Percentiles rank a stretch among this genome's conserved stretches.
Conservation (phyloP, 495 filamentous ascomycete genomes). For the Durotheca rogersii region DNA sequence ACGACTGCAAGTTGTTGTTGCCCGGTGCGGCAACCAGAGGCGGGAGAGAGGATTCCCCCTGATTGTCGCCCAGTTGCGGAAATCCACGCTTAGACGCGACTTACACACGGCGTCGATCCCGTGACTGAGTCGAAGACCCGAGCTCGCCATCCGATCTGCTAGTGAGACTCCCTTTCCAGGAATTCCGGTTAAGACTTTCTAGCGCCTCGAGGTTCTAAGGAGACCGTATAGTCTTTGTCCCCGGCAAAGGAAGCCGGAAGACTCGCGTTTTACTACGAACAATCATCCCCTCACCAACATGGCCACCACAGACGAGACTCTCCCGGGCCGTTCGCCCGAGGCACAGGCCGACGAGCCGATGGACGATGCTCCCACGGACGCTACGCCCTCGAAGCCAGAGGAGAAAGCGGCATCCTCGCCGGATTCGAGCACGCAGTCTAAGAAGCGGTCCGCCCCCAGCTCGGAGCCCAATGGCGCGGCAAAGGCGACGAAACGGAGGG, state of each 20-base stretch:
- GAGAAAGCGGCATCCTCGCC: slow-evolving; percentile 25
- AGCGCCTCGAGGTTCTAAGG: no score
- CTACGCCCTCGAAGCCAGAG: slow-evolving; percentile 11
- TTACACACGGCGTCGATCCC: slow-evolving; percentile 15
- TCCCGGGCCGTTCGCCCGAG: slow-evolving; percentile 27
- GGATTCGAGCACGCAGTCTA: slow-evolving; percentile 31
- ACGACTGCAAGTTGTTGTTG: slow-evolving; percentile 26
- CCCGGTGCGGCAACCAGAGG: slow-evolving; percentile 24
- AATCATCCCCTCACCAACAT: slow-evolving; percentile 14
- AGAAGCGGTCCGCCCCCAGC: slow-evolving; percentile 38
- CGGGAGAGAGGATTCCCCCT: slow-evolving; percentile 21
- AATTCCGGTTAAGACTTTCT: no score
- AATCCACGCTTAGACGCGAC: slow-evolving; percentile 14
- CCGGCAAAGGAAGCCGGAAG: background rate
- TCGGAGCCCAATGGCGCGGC: slow-evolving; percentile 30
- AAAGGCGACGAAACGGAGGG: slow-evolving; percentile 67
- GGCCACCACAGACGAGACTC: slow-evolving; percentile 27
- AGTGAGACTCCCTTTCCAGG: slow-evolving; percentile 6
- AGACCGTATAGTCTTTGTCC: no score
- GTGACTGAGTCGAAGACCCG: slow-evolving; percentile 19
- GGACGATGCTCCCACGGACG: slow-evolving; percentile 16
- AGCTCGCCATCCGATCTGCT: no score
- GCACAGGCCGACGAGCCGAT: slow-evolving; percentile 23
- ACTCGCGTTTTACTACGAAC: slow-evolving; percentile 6
- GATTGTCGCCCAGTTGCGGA: slow-evolving; percentile 22